Conservation (phyloP, 192 early-diverging fungal species). For the Podila epicladia region DNA sequence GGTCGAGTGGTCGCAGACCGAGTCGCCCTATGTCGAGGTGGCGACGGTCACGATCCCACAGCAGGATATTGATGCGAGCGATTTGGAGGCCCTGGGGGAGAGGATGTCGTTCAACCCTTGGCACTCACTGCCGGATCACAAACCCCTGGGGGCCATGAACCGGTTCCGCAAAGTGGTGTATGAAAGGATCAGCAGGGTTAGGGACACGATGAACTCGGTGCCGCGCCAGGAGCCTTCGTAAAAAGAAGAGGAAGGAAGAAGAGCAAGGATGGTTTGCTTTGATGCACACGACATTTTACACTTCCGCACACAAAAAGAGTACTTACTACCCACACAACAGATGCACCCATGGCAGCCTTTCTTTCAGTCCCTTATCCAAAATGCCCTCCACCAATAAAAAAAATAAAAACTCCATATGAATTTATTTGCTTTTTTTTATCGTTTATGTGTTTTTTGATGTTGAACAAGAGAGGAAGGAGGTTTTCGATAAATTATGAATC, state of each 20-base stretch:
- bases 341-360: too few relatives aligned
- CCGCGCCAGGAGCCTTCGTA: slow-evolving; percentile 9
- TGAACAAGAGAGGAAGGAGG: background rate
- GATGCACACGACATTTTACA: background rate
- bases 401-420: background rate
- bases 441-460: background rate
- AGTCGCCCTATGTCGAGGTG: slow-evolving; percentile 3
- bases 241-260: background rate
- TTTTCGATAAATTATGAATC: background rate
- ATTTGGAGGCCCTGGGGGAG: background rate
- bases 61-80: background rate
- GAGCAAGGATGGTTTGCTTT: too few relatives aligned
- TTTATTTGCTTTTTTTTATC: slow-evolving; percentile 2
- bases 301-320: background rate
- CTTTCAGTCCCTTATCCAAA: too few relatives aligned
- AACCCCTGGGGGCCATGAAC: slow-evolving; percentile 7
- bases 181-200: slow-evolving; percentile 6
- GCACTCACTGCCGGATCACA: slow-evolving; percentile 1
- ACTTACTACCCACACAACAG: too few relatives aligned
- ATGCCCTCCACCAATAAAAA: background rate
- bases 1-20: slow-evolving; percentile 1
- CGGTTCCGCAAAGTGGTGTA: slow-evolving; percentile 1
- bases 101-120: slow-evolving; percentile 8
- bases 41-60: slow-evolving; percentile 4
- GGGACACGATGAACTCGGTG: slow-evolving; percentile 6